Evolutionary conservation across 2,329 filamentous ascomycete species (phyloP).

Genomic region (Paecilomyces sp.): DNA sequence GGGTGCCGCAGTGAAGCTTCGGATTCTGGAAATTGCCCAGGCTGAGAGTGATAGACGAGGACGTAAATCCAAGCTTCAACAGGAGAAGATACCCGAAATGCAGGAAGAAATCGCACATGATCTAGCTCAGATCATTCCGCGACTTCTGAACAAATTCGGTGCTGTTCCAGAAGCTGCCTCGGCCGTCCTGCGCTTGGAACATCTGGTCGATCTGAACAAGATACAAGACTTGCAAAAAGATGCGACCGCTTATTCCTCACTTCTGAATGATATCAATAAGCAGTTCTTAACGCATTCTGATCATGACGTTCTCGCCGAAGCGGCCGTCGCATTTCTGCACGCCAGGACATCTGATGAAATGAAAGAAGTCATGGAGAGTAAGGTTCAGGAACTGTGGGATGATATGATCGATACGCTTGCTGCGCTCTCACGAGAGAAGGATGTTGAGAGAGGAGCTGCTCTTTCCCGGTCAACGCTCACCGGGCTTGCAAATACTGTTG

Average conservation of each 20-base stretch:
- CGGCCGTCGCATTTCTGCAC: slow-evolving; percentile 72
- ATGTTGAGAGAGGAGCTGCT: slow-evolving; percentile 64
- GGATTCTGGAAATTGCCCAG: slow-evolving; percentile 60
- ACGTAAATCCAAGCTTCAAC: slow-evolving; percentile 52
- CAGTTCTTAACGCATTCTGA: slow-evolving; percentile 93
- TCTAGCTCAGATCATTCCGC: slow-evolving; percentile 72
- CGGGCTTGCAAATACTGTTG: slow-evolving; percentile 65
- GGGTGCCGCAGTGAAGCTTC: slow-evolving; percentile 70
- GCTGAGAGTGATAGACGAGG: slow-evolving; percentile 48
- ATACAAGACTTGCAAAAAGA: slow-evolving; percentile 88
- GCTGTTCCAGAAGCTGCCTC: slow-evolving; percentile 81
- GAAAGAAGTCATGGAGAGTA: slow-evolving; percentile 74
- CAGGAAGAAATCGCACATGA: slow-evolving; percentile 73
- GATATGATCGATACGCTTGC: slow-evolving; percentile 68
- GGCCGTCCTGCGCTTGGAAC: slow-evolving; percentile 76
- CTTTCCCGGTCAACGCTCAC: slow-evolving; percentile 58
- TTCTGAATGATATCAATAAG: slow-evolving; percentile 86
- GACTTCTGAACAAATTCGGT: slow-evolving; percentile 85
- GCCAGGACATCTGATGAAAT: slow-evolving; percentile 82
- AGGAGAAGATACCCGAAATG: slow-evolving; percentile 57
- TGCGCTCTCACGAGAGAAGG: slow-evolving; percentile 61
- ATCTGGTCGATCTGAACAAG: slow-evolving; percentile 76
- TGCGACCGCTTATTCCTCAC: slow-evolving; percentile 66
- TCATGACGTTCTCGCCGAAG: slow-evolving; percentile 75
- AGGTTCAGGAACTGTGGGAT: slow-evolving; percentile 79